Evolutionary conservation across 2,329 filamentous ascomycete species (phyloP), one percentile per base, ranked within the genome.

Genomic region (Xylariaceae sp.): DNA sequence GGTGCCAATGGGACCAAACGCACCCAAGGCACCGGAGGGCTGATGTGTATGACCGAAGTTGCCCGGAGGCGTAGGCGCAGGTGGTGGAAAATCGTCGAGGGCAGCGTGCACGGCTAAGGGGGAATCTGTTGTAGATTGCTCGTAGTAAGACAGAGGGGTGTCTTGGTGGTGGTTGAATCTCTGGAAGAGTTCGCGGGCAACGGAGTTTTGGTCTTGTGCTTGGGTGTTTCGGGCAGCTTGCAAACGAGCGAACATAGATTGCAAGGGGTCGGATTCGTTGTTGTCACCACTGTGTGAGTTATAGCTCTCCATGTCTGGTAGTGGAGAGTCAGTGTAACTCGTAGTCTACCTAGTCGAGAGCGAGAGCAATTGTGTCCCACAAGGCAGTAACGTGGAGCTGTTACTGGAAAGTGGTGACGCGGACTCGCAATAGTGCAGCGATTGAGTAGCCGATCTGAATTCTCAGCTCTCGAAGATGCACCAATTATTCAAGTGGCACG

Each of bases 1-100:
- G 18, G 71, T 74, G 43, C 73, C 74, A 43, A 76, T 75, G 46
- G 73, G 68, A 39, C 72, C 72, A 51, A 77, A 64, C 54, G 68
- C 34, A 38, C 37, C 66, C 56, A 68, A 64, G 45, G 66, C 50
- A 15, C 60, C 62, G 6, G 22, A 11, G 13, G 65, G 60, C 32
- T 64, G 66, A 40, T 67, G 64, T 9, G 66, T 60, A 48, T 65
- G 59, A 18, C 56, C 54, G 42, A 70, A 70, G 37, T 58, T 59
- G 43, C 53, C 55, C 15, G 63, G 60, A 3, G 69, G 69, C n/a
- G 68, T 68, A n/a, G 69, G 69, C n/a, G 68, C 68, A 19, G 68
- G 67, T 38, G 66, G 64, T n/a, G 64, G 56, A 39, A 67, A 65
- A 35, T 59, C 56, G 47, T 61, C 57, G 30, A 54, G 39, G 37